Base-by-base conservation (phyloP, 768 basidiomycete genomes). In the Psilocybe subaeruginosa region DNA sequence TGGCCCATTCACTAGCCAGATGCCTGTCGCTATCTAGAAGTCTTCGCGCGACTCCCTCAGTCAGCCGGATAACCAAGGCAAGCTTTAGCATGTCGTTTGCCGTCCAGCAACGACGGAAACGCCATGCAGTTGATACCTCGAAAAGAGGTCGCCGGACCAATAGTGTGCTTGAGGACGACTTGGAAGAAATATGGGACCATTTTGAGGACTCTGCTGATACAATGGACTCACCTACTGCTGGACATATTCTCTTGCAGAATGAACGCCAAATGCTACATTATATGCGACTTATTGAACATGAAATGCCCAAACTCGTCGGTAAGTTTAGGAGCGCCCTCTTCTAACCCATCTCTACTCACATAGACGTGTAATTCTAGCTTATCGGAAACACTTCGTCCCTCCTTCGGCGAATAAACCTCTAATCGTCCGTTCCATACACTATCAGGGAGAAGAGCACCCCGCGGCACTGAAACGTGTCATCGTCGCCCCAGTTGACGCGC, bases 271-370 rank as follows among this genome's bases (percentile, higher is more conserved):
- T 85, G 48, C 74, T 95, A 46, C 83, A 92, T 66, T 92, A 94
- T 71, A 77, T 96, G 70, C 84, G 94, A 55, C 81, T 95, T 63
- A 92, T 96, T 60, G 93, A 95, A 72, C 87, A 91, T 65, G 94
- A 97, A 75, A 86, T 93, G 83, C 90, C 91, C 19, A 87, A 91
- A 71, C 85, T 97, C 54, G 87, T 92, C 67, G 89, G 95, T 95
- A 60, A 45, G 74, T 65, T 29, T 53, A 19, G 51, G 52, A n/a
- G 39, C 30, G 30, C 53, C 54, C 31, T 54, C n/a, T 52, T 46
- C 16, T 17, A 17, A 41, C 14, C 14, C 14, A n/a, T 43, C 4
- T 61, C 11, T 51, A n/a, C n/a, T 55, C 9, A 17, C 17, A 29
- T 23, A 47, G 41, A 41, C 19, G 58, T 16, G 17, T 43, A 9